Evolutionary conservation across 495 filamentous ascomycete species (phyloP), one percentile per base, ranked within the genome.

Genomic region (Penicillium robsamsonii): DNA sequence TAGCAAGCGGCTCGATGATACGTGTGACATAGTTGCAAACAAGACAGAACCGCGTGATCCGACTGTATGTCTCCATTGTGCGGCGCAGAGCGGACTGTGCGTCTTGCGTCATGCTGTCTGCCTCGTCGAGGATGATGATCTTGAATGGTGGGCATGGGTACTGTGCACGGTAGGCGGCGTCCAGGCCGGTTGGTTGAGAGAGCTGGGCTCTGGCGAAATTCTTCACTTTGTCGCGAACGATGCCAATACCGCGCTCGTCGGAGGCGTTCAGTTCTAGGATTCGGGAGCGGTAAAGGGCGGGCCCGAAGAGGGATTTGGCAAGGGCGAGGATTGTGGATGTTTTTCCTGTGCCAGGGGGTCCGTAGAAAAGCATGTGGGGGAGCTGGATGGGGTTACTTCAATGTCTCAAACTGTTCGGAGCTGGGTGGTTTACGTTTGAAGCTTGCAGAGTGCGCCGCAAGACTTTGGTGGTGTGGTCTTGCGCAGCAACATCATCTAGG

Each of bases 351-450:
- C 94, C 94, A 0, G 94, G 94, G 0, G 94, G 95, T 7, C 95
- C 95, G 66, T 99, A 99, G 79, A 97, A 97, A 68, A 99, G 90
- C 91, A 99, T 96, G 72, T 99, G 95, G 20, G 94, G 94, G 46
- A 99, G 87, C 89, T 93, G 53, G 29, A 10, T 9, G 20, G 35
- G 27, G 27, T 35, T 13, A 25, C 3, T 35, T 55, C 40, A 50
- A 35, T 41, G 33, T 18, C 44, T 56, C 33, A 31, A 31, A 15
- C 12, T 15, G 3, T 38, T 45, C 33, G 40, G 37, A 17, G 22
- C 35, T 46, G 44, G 17, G 29, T 24, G 24, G 31, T 58, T 41
- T 79, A 92, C 90, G 68, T 98, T 98, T 46, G 91, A 88, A 68
- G 93, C 88, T 83, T 97, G 93, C 17, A 99, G 79, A 24, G 91